Evolutionary conservation across 2,329 filamentous ascomycete species (phyloP), one percentile per base, ranked within the genome.

Genomic region (Aschersonia sp.): DNA sequence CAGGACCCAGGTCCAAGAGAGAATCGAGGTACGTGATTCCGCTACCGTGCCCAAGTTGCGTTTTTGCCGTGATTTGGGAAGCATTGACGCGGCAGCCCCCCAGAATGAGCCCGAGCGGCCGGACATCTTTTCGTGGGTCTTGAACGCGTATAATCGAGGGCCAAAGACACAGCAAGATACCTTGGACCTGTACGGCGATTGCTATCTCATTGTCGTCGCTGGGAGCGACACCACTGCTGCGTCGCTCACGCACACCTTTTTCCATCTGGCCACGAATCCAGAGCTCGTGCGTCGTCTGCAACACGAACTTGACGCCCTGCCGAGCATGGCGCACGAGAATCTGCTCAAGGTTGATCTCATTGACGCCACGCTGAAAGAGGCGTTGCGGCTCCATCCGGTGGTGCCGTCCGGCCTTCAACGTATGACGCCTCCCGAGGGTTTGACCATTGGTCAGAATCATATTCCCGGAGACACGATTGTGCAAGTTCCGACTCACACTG

Each of bases 381-480:
- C 45, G 2, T 30, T 51, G 6, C 45, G 49, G 29, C 32, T 51
- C 3, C 47, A 49, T 29, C 48, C 48, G 30, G 43, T 45, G 4
- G 44, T 44, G 4, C 47, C 47, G 6, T 50, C 49, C 30, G 51
- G 51, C 4, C 43, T 49, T 11, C 42, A 47, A 45, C 54, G 65
- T 2, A 46, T 59, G n/a, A 66, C 64, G 3, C 64, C 65, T 1
- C 58, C 58, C 1, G 59, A 63, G 45, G 66, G 66, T 4, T 48
- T 62, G 35, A 51, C 52, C 6, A 54, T 67, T 7, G 62, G 54
- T 7, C 52, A 56, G 2, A 47, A 45, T 1, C 56, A 55, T 39
- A 58, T 65, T 35, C 62, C 61, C 1, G 62, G 60, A 2, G 52
- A 60, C 46, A 58, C 56, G 4, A 59, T 60, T 14, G 52, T 62